Percentiles rank a stretch among this genome's conserved stretches.
These are phyloP conservation scores for Carex parvula DNA, from an alignment of 176 grass and related monocot species.

Conservation along the genomic window DNA sequence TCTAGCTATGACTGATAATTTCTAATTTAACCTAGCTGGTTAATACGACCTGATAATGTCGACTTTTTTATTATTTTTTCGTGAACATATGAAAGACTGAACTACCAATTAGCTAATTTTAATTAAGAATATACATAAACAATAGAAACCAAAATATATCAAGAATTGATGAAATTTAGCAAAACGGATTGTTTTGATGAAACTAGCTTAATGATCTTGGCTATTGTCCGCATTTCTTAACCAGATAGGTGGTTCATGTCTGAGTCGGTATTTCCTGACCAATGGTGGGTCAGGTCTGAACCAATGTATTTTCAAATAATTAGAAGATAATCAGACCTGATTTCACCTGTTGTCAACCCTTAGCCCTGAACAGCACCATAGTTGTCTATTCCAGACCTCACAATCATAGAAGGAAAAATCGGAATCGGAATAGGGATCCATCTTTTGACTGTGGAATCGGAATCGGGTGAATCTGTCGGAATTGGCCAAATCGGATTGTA, in stretches of 20 bases:
- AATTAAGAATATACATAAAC: background rate
- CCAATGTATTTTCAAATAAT: background rate
- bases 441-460: too few species aligned
- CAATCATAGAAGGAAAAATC: too few species aligned
- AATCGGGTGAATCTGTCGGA: too few species aligned
- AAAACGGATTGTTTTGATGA: background rate
- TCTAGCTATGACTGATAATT: background rate
- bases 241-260: background rate
- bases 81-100: background rate
- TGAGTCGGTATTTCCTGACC: background rate
- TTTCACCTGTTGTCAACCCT: background rate
- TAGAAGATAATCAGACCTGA: constrained; percentile 1
- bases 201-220: background rate
- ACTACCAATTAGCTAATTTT: background rate
- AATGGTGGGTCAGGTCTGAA: background rate
- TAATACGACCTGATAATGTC: background rate
- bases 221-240: background rate
- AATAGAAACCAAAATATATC: background rate
- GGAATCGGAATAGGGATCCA: too few species aligned
- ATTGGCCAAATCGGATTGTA: too few species aligned
- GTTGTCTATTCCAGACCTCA: background rate
- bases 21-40: background rate
- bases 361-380: background rate
- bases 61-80: background rate
- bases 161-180: background rate